phyloP scores from a whole-genome alignment of 1,139 yeast genomes.

The Suhomyces terraborum region DNA sequence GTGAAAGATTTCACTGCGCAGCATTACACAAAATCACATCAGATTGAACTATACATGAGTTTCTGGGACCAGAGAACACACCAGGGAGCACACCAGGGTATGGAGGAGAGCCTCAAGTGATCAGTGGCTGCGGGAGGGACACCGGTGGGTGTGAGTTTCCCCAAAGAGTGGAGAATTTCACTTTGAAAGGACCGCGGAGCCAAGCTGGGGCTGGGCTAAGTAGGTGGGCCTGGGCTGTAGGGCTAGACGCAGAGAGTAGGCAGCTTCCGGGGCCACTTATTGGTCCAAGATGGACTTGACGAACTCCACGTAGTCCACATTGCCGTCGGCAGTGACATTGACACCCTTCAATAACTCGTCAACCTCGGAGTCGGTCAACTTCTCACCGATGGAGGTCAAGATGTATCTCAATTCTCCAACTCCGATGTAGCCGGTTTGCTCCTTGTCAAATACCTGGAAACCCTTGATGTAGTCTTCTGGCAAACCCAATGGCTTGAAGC shows the following conservation, averaged over 20 bases:
- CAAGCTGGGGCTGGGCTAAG: too few relatives aligned
- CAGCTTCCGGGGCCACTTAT: slow-evolving; percentile 28
- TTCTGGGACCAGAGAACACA: slow-evolving; percentile 1
- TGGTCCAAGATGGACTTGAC: slow-evolving; percentile 93
- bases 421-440: slow-evolving; percentile 91
- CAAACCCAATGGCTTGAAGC: slow-evolving; percentile 86
- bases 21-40: slow-evolving; percentile 9
- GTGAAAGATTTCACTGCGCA: slow-evolving; percentile 1
- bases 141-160: too few relatives aligned
- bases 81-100: slow-evolving; percentile 1
- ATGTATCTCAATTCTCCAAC: slow-evolving; percentile 96
- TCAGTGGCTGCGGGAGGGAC: not conserved
- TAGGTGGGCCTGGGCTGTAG: not conserved
- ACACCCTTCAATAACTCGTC: slow-evolving; percentile 96
- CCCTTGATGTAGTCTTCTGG: slow-evolving; percentile 97
- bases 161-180: too few relatives aligned
- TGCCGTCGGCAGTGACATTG: slow-evolving; percentile 89
- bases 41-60: slow-evolving; percentile 5
- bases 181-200: too few relatives aligned
- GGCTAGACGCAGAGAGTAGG: not conserved
- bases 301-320: slow-evolving; percentile 92
- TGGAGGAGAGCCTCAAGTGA: not conserved
- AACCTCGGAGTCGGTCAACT: slow-evolving; percentile 84
- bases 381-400: slow-evolving; percentile 94
- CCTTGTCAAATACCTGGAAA: slow-evolving; percentile 97